Evolutionary conservation across 345 rosid species (phyloP), one percentile per base, ranked within the genome.

Genomic region (Citrus australasica): DNA sequence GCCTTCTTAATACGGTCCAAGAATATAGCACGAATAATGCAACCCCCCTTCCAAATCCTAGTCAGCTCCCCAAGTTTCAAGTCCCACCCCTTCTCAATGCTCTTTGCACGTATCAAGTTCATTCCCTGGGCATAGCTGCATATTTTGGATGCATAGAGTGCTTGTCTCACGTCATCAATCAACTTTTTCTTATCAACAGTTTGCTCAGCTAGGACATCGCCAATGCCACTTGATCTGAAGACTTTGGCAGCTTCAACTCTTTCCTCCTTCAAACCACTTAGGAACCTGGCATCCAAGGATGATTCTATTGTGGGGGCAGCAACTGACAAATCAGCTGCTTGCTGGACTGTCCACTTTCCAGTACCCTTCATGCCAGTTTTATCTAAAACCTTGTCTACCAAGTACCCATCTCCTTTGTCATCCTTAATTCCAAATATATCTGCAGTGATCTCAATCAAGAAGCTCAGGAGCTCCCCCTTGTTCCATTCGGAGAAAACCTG

Each of bases 311-410:
- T 82, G 17, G 89, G 87, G 1, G 89, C 87, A 5, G 87, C 89
- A 51, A 86, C 82, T 9, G 89, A 86, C 32, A 86, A 80, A 42
- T 80, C 87, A 17, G 89, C 89, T 19, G 89, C 89, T 77, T 86
- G 86, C 81, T 85, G 88, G 2, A 84, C 86, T 1, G 87, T 84
- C 87, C 87, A 82, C 71, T 84, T 84, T 22, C 89, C 87, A 6
- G 89, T 86, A 53, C 87, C 89, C 73, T 86, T 84, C 86, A 86
- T 86, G 22, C 87, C 89, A 0, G 89, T 86, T 81, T 86, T 84
- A 67, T 86, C 89, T 71, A 86, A 74, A 60, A 82, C 82, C 84
- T 84, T 86, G 67, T 86, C 89, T 13, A 86, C 87, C 82, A 86
- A 80, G 28, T 79, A 78, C 33, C 87, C 89, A 28, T 82, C 87